Evolutionary conservation across 169 alveolate genomes (phyloP), one percentile per base, ranked within the genome.

Genomic region (Plasmodium chabaudi): DNA sequence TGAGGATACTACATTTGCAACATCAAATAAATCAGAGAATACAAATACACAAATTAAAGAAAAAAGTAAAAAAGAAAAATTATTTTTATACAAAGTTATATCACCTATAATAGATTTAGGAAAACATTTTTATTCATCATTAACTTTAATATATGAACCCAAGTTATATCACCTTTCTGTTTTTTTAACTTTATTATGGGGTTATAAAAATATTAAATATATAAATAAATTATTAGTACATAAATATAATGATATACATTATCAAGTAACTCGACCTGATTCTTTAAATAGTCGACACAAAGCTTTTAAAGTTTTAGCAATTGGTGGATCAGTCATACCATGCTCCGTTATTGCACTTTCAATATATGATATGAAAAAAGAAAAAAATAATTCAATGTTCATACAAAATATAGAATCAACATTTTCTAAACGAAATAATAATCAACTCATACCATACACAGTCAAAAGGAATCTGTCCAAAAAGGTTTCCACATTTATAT

Each of bases 231-330:
- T 77, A 44, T 59, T 77, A 13, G 9, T 77, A 4, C 44, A 77
- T 64, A 77, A 77, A 44, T 77, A 77, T 51, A 68, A 53, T n/a
- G 88, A 77, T 44, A 42, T 77, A 9, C 75, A 77, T 27, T 77
- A 77, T 64, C 88, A 77, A 51, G 53, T 77, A 1, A 64, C 77
- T n/a, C 55, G 88, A 19, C 88, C 88, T 0, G 88, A 77, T 17
- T 77, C 88, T 21, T 44, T 77, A 46, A 77, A 68, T 23, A 53
- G 88, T 57, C 25, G 88, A 23, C 21, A 39, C 5, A 77, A 21
- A 53, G 88, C 88, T 13, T 77, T 77, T 46, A 77, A 64, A 17
- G 47, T 64, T 13, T 77, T 77, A 64, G 88, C 57, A 7, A 39
- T 77, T 10, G 88, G 88, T 6, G 88, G 88, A 13, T 77, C 67